A percentile compares a stretch with the other conserved stretches of the same genome.
These are phyloP conservation scores for Saccharomycopsis oosterbeekiorum DNA, from an alignment of 805 yeast genomes.

Conservation along the genomic window DNA sequence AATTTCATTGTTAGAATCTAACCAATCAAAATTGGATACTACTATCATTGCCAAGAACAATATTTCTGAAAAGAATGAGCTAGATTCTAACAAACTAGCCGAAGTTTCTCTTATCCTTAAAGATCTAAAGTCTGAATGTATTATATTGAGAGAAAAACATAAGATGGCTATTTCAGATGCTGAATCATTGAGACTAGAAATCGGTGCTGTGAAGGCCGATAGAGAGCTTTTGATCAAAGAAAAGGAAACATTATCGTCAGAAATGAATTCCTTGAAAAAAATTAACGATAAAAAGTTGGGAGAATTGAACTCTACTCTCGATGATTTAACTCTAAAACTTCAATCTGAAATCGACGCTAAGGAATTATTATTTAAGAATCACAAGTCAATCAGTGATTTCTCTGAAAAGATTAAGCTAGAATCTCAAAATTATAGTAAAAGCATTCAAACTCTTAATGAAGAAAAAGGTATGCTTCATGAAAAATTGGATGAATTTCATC, in stretches of 20 bases:
- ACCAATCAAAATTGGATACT: not conserved
- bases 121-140: not conserved
- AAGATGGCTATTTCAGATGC: not conserved
- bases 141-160: not conserved
- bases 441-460: not conserved
- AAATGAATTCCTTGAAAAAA: not conserved
- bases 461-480: not conserved
- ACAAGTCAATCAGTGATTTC: not conserved
- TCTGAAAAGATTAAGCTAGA: not conserved
- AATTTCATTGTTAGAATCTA: not conserved
- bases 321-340: conserved; percentile 21
- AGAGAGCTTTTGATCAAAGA: not conserved
- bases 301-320: not conserved
- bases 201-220: not conserved
- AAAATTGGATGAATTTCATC: not conserved
- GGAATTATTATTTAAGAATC: not conserved
- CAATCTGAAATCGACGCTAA: conserved; percentile 21
- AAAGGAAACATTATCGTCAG: not conserved
- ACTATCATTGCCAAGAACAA: not conserved
- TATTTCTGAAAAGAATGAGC: not conserved
- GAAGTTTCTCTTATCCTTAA: not conserved
- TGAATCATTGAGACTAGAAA: not conserved
- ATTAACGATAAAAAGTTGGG: not conserved
- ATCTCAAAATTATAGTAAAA: not conserved
- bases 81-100: not conserved